phyloP scores from a whole-genome alignment of 495 filamentous ascomycete genomes.

The Xylaria longipes region DNA sequence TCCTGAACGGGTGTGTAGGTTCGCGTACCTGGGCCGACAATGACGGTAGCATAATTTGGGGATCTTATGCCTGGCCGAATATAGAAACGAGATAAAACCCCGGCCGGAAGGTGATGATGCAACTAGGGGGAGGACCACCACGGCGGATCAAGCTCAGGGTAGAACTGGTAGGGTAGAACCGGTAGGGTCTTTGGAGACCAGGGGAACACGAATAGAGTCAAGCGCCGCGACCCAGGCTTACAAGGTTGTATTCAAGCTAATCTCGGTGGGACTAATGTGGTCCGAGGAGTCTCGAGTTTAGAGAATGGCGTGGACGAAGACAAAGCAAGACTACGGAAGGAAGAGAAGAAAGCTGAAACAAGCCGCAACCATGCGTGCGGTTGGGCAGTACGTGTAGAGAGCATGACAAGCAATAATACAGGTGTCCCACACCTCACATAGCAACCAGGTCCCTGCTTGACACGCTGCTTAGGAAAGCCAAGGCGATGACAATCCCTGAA shows the following conservation, averaged over 20 bases:
- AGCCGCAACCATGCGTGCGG: slow-evolving; percentile 54
- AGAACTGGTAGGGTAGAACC: slow-evolving; percentile 45
- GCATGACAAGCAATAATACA: slow-evolving; percentile 54
- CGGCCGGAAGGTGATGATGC: slow-evolving; percentile 55
- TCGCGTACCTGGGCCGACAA: slow-evolving; percentile 53
- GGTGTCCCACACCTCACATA: slow-evolving; percentile 42
- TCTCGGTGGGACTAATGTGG: slow-evolving; percentile 47
- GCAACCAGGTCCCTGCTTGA: slow-evolving; percentile 42
- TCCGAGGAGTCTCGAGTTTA: slow-evolving; percentile 41
- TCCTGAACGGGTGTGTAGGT: slow-evolving; percentile 55
- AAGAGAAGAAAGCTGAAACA: slow-evolving; percentile 57
- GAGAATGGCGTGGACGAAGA: slow-evolving; percentile 54
- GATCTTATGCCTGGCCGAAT: slow-evolving; percentile 62
- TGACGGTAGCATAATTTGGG: slow-evolving; percentile 62
- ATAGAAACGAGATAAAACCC: slow-evolving; percentile 53
- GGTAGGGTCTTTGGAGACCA: slow-evolving; percentile 38
- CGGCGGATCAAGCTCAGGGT: slow-evolving; percentile 40
- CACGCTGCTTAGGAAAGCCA: slow-evolving; percentile 37
- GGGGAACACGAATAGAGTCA: slow-evolving; percentile 32
- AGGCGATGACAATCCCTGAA: slow-evolving; percentile 43
- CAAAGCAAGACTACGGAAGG: slow-evolving; percentile 52
- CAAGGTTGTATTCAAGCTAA: slow-evolving; percentile 44
- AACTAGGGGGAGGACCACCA: slow-evolving; percentile 53
- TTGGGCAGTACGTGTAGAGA: slow-evolving; percentile 45
- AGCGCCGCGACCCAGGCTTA: slow-evolving; percentile 29